These are phyloP conservation scores for Elsinoe ampelina DNA, from an alignment of 2,329 filamentous ascomycete species.

Conservation along the genomic window DNA sequence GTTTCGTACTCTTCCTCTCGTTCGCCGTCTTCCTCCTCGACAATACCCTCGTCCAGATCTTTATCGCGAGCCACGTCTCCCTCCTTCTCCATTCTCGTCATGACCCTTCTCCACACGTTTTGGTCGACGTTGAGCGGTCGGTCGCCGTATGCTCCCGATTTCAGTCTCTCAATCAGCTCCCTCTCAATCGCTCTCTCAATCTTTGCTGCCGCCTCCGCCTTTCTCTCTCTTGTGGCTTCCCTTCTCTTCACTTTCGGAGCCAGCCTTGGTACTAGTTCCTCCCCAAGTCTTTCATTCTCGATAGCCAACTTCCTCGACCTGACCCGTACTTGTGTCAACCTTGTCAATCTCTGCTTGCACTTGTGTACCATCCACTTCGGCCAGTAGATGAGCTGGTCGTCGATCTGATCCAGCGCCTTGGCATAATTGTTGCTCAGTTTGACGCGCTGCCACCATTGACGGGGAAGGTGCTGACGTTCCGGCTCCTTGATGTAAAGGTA, in stretches of 20 bases:
- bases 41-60: slow-evolving; percentile 80
- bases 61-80: slow-evolving; percentile 75
- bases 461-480: slow-evolving; percentile 78
- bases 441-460: slow-evolving; percentile 90
- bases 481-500: slow-evolving; percentile 97
- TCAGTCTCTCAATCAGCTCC: slow-evolving; percentile 81
- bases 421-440: slow-evolving; percentile 84
- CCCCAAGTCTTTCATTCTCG: slow-evolving; percentile 82
- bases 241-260: slow-evolving; percentile 70
- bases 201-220: slow-evolving; percentile 59
- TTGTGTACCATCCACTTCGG: slow-evolving; percentile 90
- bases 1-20: slow-evolving; percentile 57
- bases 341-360: slow-evolving; percentile 90
- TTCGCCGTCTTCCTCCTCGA: slow-evolving; percentile 60
- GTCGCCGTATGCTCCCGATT: slow-evolving; percentile 90
- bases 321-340: slow-evolving; percentile 85
- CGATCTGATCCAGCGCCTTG: slow-evolving; percentile 78
- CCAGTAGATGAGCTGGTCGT: slow-evolving; percentile 81
- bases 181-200: slow-evolving; percentile 92
- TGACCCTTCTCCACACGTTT: slow-evolving; percentile 92
- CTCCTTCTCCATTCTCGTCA: slow-evolving; percentile 77
- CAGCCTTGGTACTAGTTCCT: slow-evolving; percentile 77
- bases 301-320: slow-evolving; percentile 65
- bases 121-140: slow-evolving; percentile 92
- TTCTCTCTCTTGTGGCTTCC: slow-evolving; percentile 41